A percentile compares a stretch with the other conserved stretches of the same genome.
Evolutionary conservation across 2,329 filamentous ascomycete species (phyloP).

Genomic region (Claviceps capensis): DNA sequence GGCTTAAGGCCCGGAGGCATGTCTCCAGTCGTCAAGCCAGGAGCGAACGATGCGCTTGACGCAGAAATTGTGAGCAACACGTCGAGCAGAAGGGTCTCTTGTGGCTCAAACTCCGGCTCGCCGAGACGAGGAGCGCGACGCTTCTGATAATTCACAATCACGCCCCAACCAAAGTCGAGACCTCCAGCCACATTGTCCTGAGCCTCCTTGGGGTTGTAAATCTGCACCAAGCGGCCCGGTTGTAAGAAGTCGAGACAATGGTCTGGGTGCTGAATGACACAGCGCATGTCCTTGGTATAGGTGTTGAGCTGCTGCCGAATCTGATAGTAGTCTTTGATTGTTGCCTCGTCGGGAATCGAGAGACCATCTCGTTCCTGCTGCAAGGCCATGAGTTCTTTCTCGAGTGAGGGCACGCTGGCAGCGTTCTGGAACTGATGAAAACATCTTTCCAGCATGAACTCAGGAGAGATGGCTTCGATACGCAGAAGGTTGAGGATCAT

Average conservation of each 20-base stretch:
- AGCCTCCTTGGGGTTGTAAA: conserved; percentile 54
- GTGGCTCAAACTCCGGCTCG: conserved; percentile 53
- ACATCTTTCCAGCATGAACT: conserved; percentile 96
- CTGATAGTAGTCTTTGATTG: conserved; percentile 88
- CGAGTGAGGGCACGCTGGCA: conserved; percentile 68
- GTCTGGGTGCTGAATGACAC: conserved; percentile 82
- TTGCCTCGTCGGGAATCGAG: conserved; percentile 71
- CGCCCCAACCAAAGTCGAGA: conserved; percentile 84
- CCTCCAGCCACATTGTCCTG: conserved; percentile 21
- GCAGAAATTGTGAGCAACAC: conserved; percentile 54
- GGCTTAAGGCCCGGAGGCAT: conserved; percentile 48
- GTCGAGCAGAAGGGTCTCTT: conserved; percentile 72
- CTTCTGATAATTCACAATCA: conserved; percentile 59
- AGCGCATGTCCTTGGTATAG: conserved; percentile 79
- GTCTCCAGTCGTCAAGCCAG: conserved; percentile 21
- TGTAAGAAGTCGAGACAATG: conserved; percentile 78
- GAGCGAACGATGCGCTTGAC: conserved; percentile 32
- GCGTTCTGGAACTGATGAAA: conserved; percentile 98
- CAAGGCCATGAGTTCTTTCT: conserved; percentile 68
- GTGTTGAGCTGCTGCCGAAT: conserved; percentile 70
- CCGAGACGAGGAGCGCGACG: conserved; percentile 54
- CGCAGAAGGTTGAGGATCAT: conserved; percentile 95
- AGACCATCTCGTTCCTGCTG: conserved; percentile 62
- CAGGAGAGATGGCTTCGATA: conserved; percentile 97
- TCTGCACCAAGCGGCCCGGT: conserved; percentile 71